phyloP scores from a whole-genome alignment of 1,139 yeast genomes.

The Blastobotrys aristatus region DNA sequence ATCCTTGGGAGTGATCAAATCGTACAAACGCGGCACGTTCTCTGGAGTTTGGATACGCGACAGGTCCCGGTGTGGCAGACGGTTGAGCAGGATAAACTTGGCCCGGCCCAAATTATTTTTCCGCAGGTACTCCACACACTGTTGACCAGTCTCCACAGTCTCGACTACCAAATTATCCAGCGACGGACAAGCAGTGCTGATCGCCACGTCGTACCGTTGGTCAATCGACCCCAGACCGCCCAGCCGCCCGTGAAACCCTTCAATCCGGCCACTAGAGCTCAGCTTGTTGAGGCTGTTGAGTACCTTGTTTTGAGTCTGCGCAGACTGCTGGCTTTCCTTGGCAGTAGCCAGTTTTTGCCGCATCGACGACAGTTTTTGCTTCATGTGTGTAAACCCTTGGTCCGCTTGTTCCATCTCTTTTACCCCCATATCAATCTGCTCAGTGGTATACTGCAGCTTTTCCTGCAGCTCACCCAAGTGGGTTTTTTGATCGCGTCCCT shows the following conservation, averaged over 20 bases:
- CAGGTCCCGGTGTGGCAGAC: conserved; percentile 60
- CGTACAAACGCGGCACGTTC: conserved; percentile 76
- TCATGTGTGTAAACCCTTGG: conserved; percentile 47
- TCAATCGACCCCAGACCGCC: conserved; percentile 91
- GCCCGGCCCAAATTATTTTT: conserved; percentile 86
- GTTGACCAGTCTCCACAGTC: conserved; percentile 87
- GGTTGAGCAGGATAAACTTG: conserved; percentile 73
- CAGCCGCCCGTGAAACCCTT: conserved; percentile 82
- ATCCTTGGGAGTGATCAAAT: conserved; percentile 65
- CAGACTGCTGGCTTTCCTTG: conserved; percentile 48
- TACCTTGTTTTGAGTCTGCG: conserved; percentile 69
- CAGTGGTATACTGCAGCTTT: conserved; percentile 42
- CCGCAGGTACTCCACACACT: conserved; percentile 81
- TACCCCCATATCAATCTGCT: conserved; percentile 54
- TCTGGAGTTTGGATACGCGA: conserved; percentile 67
- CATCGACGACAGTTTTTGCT: conserved; percentile 46
- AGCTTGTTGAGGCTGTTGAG: conserved; percentile 63
- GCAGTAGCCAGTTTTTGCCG: conserved; percentile 69
- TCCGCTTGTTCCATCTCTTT: conserved; percentile 51
- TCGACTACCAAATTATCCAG: conserved; percentile 93
- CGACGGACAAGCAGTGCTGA: conserved; percentile 92
- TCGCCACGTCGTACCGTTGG: conserved; percentile 82
- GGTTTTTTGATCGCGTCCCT: conserved; percentile 49
- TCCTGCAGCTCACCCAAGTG: conserved; percentile 32
- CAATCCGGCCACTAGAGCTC: conserved; percentile 74